Conservation (phyloP, 2,329 filamentous ascomycete genomes). For the Metarhizium brunneum region DNA sequence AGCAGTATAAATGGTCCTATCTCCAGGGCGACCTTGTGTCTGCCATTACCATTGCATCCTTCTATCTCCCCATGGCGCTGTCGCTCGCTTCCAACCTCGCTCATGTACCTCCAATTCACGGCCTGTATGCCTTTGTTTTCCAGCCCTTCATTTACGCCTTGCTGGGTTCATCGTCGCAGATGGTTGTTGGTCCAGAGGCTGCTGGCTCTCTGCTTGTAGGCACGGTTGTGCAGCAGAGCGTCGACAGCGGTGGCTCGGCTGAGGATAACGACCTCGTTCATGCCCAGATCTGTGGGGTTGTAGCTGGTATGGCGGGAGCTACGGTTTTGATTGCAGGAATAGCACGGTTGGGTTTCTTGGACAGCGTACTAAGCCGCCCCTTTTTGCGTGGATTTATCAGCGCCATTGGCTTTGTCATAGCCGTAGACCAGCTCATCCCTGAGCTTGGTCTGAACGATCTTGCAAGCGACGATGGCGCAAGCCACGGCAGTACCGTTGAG, state of each 20-base stretch:
- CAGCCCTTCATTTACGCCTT: constrained; percentile 86
- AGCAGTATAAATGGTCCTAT: constrained; percentile 75
- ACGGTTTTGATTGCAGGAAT: constrained; percentile 84
- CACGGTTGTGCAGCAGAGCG: constrained; percentile 70
- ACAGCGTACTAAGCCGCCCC: constrained; percentile 86
- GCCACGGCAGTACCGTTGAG: constrained; percentile 77
- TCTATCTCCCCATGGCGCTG: constrained; percentile 95
- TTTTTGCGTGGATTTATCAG: constrained; percentile 95
- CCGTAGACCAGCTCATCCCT: constrained; percentile 88
- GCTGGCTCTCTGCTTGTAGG: constrained; percentile 87
- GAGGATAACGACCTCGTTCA: constrained; percentile 59
- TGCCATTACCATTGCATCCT: constrained; percentile 92
- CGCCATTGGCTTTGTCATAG: constrained; percentile 91
- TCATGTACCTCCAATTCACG: constrained; percentile 87
- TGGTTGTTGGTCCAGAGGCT: constrained; percentile 92
- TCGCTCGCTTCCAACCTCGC: constrained; percentile 88
- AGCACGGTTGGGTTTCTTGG: constrained; percentile 80
- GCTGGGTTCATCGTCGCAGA: constrained; percentile 81
- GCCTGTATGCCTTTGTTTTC: constrained; percentile 88
- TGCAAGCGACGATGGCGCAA: constrained; percentile 55
- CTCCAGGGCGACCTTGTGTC: constrained; percentile 79
- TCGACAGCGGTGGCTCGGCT: constrained; percentile 56
- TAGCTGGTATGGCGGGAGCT: constrained; percentile 77
- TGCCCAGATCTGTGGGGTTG: constrained; percentile 76
- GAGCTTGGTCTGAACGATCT: constrained; percentile 68